These are phyloP conservation scores for Candida sp. DNA, from an alignment of 1,139 yeast species.

Conservation along the genomic window DNA sequence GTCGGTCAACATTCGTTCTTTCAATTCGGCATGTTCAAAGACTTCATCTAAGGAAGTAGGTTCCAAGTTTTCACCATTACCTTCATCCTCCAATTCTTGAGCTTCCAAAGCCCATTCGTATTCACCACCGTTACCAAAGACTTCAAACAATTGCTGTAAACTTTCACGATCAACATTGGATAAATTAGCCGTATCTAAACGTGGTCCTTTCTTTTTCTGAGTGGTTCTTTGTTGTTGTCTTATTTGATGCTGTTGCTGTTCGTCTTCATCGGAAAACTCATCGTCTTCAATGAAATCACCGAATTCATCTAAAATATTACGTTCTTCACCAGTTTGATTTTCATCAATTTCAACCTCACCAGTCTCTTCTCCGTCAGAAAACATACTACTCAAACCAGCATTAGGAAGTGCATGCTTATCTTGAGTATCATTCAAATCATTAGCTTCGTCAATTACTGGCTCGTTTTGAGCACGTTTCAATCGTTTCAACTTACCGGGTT, in stretches of 20 bases:
- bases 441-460: conserved; percentile 12
- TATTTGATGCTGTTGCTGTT: conserved; percentile 28
- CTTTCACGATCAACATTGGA: conserved; percentile 89
- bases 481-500: conserved; percentile 63
- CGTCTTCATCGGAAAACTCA: conserved; percentile 91
- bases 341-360: conserved; percentile 13
- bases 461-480: conserved; percentile 66
- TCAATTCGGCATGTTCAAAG: conserved; percentile 90
- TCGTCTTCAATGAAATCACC: conserved; percentile 98
- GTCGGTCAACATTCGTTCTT: conserved; percentile 87
- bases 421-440: conserved; percentile 11
- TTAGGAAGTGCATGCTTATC: too few relatives aligned
- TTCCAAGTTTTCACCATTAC: conserved; percentile 50
- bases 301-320: conserved; percentile 68
- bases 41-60: conserved; percentile 78
- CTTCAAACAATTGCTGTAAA: conserved; percentile 88
- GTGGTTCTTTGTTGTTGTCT: conserved; percentile 38
- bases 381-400: conserved; percentile 59
- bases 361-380: conserved; percentile 60
- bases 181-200: conserved; percentile 54
- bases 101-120: conserved; percentile 98
- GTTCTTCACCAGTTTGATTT: conserved; percentile 32
- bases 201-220: conserved; percentile 35
- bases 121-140: conserved; percentile 96
- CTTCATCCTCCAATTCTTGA: conserved; percentile 68